phyloP scores from a whole-genome alignment of 2,329 filamentous ascomycete genomes.

The Metarhizium anisopliae region DNA sequence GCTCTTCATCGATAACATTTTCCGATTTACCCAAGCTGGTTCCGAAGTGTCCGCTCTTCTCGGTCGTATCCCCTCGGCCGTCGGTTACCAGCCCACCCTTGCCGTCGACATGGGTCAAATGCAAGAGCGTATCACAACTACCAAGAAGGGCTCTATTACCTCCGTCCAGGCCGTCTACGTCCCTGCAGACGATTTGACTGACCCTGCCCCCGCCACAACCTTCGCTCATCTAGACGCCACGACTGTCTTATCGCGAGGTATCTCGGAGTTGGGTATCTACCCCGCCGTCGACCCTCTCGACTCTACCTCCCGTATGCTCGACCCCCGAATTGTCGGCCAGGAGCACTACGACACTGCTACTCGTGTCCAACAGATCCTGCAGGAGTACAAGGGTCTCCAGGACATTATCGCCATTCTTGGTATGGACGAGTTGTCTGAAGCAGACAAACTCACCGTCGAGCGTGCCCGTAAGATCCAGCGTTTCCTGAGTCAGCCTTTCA shows the following conservation, averaged over 20 bases:
- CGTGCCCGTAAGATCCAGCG: constrained; percentile 99
- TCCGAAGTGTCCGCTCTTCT: constrained; percentile 99
- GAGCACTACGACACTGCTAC: constrained; percentile 96
- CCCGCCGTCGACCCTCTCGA: constrained; percentile 98
- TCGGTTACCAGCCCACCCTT: constrained; percentile 99
- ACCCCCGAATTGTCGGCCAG: constrained; percentile 95
- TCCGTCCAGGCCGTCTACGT: no score
- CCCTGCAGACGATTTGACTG: no score
- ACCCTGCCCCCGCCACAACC: no score
- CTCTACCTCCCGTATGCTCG: constrained; percentile 98
- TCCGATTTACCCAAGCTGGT: constrained; percentile 99
- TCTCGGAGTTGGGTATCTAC: constrained; percentile 99
- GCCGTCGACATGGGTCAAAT: no score
- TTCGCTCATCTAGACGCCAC: no score
- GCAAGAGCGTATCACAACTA: no score
- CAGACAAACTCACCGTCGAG: constrained; percentile 99
- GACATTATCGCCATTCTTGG: constrained; percentile 99
- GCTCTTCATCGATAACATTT: constrained; percentile 99
- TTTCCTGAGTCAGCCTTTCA: constrained; percentile 99
- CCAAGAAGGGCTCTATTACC: no score
- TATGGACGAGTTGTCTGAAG: constrained; percentile 99
- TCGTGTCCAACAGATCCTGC: constrained; percentile 96
- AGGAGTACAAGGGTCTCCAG: constrained; percentile 99
- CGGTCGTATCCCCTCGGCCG: constrained; percentile 98
- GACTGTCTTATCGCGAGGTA: no score